Evolutionary conservation across 345 rosid species (phyloP).

Genomic region (Raphanus raphanistrum): DNA sequence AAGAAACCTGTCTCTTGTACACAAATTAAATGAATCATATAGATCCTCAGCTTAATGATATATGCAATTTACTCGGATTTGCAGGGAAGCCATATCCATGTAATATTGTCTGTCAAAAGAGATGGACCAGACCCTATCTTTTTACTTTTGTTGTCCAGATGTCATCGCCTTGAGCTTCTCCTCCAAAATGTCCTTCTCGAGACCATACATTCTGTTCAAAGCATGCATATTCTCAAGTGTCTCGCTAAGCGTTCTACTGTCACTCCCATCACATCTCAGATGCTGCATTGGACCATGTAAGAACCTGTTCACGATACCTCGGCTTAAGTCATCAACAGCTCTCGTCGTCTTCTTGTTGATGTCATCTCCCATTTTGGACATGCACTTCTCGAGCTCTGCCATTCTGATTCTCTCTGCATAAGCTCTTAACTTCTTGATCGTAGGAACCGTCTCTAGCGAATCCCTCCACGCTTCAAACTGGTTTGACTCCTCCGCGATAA

Average conservation of each 20-base stretch:
- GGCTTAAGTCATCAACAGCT: constrained; percentile 90
- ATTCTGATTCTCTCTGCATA: constrained; percentile 86
- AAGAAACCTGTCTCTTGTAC: constrained; percentile 28
- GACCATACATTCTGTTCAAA: not conserved
- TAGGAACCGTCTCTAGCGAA: constrained; percentile 90
- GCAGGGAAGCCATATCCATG: not conserved
- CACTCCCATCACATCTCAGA: constrained; percentile 88
- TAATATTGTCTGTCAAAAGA: constrained; percentile 16
- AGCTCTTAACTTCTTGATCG: constrained; percentile 90
- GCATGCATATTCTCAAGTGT: not conserved
- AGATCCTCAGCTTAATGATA: constrained; percentile 15
- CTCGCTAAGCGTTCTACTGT: constrained; percentile 68
- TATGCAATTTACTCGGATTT: constrained; percentile 23
- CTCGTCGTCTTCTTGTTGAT: constrained; percentile 72
- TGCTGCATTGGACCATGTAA: constrained; percentile 99
- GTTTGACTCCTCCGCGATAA: constrained; percentile 64
- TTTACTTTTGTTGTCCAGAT: constrained; percentile 51
- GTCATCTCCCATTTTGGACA: constrained; percentile 92
- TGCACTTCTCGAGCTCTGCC: constrained; percentile 82
- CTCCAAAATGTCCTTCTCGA: constrained; percentile 57
- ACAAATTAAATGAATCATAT: constrained; percentile 28
- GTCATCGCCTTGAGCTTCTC: constrained; percentile 81
- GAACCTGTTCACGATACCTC: constrained; percentile 89
- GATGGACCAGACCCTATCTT: constrained; percentile 9
- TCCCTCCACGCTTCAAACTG: constrained; percentile 96